A percentile compares a stretch with the other conserved stretches of the same genome.
phyloP scores from a whole-genome alignment of 169 alveolate genomes.

The Cryptosporidium parvum region DNA sequence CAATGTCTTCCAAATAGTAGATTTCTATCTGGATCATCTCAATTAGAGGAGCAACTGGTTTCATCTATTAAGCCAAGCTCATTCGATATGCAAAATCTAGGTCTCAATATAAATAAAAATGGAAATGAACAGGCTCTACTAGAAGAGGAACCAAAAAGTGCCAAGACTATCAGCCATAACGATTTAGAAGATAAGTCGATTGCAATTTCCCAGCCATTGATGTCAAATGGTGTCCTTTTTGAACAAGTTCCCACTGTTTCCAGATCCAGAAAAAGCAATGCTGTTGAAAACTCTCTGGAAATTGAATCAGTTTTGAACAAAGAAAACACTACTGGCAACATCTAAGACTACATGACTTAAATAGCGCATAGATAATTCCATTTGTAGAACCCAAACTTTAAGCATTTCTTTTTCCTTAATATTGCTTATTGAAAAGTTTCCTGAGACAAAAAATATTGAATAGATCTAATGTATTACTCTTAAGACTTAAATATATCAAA shows the following conservation, averaged over 20 bases:
- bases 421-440: no score
- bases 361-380: background rate
- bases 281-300: background rate
- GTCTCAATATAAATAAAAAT: background rate
- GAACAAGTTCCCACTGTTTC: background rate
- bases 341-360: background rate
- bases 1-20: conserved; percentile 15
- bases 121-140: background rate
- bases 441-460: background rate
- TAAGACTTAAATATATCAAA: conserved; percentile 32
- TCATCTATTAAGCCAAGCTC: conserved; percentile 31
- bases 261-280: background rate
- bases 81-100: conserved; percentile 13
- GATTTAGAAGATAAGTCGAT: conserved; percentile 1
- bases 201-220: background rate
- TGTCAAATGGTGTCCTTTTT: background rate
- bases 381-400: background rate
- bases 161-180: conserved; percentile 3
- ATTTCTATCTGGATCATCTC: conserved; percentile 32
- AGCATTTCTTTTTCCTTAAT: background rate
- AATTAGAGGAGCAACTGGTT: conserved; percentile 48
- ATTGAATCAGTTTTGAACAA: background rate
- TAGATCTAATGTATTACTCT: background rate
- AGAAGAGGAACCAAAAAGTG: conserved; percentile 30
- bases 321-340: background rate